Base-by-base conservation (phyloP, 139 green algal genomes). In the Chlamydomonas schloesseri region DNA sequence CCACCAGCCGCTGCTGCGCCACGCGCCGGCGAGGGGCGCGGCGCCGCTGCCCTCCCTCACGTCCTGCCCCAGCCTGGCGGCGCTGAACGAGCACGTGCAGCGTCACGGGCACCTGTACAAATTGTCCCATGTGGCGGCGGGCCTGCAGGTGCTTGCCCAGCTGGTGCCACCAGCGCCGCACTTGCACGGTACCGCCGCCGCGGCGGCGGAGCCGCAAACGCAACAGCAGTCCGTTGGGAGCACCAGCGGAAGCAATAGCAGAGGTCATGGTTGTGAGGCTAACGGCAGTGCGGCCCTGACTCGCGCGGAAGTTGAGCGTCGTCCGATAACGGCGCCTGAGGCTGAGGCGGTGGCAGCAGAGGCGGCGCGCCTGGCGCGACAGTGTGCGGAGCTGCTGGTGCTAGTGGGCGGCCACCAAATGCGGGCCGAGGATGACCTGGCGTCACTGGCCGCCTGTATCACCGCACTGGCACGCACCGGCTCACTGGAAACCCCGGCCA, bases 71-170 rank as follows among this genome's bases (percentile, higher is more conserved):
- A 70, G 6, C 74, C 20, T 70, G 53, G 53, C 50, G 13, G 74
- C 55, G 24, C 74, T 81, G 11, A 33, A 33, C 34, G 74, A 31
- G 18, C 74, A 81, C 23, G 31, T 81, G 31, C 74, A 81, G 74
- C 55, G 20, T 18, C 13, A 81, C 55, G 36, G 74, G 26, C 36
- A 33, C 31, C 31, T 33, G 5, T 81, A 81, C 55, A 28, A 31
- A 3, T 55, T 81, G 33, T 8, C 14, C 9, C 74, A 81, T 23
- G 55, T 81, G 10, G 55, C 74, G 10, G 55, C 55, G 31, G 74
- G 74, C 2, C 31, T 81, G 47, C 5, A 36, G 14, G 57, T 55
- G 10, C 47, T 80, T 8, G 57, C 47, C 17, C 57, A 33, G 8
- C 47, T 80, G 28, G n/a, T 29, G 37, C 47, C 71, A 21, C 0